Conservation (phyloP, 2,329 filamentous ascomycete genomes). For the Fusarium piperis region DNA sequence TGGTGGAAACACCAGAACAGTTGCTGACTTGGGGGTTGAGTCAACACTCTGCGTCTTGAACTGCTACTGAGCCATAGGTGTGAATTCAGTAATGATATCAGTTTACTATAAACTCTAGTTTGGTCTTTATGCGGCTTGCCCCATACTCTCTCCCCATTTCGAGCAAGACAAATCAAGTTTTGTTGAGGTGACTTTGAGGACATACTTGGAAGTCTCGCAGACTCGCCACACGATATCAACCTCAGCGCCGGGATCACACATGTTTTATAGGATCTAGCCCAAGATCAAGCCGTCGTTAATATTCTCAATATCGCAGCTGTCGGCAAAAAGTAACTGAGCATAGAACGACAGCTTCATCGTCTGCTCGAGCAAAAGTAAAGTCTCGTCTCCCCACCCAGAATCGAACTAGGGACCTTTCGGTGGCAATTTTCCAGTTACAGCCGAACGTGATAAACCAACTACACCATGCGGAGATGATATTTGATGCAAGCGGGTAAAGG, state of each 20-base stretch:
- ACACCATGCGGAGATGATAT: slow-evolving; percentile 14
- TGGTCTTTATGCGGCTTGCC: rapidly evolving
- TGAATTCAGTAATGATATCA: not conserved
- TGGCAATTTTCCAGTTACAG: slow-evolving; percentile 13
- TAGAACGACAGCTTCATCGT: not conserved
- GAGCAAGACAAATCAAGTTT: not conserved
- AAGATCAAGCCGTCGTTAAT: not conserved
- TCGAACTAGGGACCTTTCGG: slow-evolving; percentile 19
- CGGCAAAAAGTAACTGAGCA: not conserved
- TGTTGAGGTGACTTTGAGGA: not conserved
- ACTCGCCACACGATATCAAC: not conserved
- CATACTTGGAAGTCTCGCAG: not conserved
- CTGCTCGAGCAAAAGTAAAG: not conserved
- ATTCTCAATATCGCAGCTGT: not conserved
- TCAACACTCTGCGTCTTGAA: not conserved
- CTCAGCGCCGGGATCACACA: not conserved
- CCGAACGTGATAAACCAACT: slow-evolving; percentile 16
- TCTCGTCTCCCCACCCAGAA: slow-evolving; percentile 8
- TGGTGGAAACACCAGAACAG: not conserved
- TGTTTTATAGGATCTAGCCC: not conserved
- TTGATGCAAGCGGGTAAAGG: not conserved
- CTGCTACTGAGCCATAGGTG: not conserved
- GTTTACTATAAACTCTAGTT: not conserved
- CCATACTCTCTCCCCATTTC: not conserved
- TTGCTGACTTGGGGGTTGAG: not conserved